Evolutionary conservation across 2,329 filamentous ascomycete genomes (phyloP), one percentile per base, ranked within the genome.

Genomic region (Claviceps monticola): DNA sequence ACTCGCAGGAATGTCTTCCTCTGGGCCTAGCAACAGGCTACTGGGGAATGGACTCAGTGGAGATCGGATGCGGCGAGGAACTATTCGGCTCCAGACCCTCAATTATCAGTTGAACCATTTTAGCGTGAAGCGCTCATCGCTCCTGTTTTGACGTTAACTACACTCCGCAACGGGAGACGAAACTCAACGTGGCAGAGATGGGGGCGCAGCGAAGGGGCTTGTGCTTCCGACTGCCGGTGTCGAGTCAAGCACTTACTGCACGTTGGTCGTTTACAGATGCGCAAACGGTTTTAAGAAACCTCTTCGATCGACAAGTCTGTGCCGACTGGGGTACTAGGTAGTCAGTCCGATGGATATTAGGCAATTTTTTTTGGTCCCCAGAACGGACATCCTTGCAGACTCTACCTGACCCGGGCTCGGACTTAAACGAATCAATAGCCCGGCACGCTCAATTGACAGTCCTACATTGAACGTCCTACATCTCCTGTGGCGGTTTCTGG

Each of bases 1-100:
- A 48, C 44, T 54, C 53, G 53, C 50, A 52, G 53, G 47, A 49
- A 52, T 54, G 49, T 44, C 53, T 50, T n/a, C 14, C 44, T 49
- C 44, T 36, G 36, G 53, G 37, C n/a, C 21, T 46, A 49, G 50
- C 41, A 46, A 4, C 23, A 2, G 44, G 23, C 53, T 48, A 49
- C 49, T 42, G 34, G 36, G 26, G 16, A 26, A 16, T 17, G 16
- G 21, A 45, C 14, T 29, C 14, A 19, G 52, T 54, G 52, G 49
- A 38, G 41, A 44, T 49, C 21, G 45, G 46, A 38, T n/a, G 34
- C 29, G 46, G 45, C 29, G 29, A 41, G 34, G 16, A 36, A 46
- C 46, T 36, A 48, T 51, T 41, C 41, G 48, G 49, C 34, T 23
- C 41, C 14, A 49, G 38, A 36, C 44, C 44, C 44, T 43, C 41